Conservation (phyloP, 2,329 filamentous ascomycete species). For the Verticillium longisporum region DNA sequence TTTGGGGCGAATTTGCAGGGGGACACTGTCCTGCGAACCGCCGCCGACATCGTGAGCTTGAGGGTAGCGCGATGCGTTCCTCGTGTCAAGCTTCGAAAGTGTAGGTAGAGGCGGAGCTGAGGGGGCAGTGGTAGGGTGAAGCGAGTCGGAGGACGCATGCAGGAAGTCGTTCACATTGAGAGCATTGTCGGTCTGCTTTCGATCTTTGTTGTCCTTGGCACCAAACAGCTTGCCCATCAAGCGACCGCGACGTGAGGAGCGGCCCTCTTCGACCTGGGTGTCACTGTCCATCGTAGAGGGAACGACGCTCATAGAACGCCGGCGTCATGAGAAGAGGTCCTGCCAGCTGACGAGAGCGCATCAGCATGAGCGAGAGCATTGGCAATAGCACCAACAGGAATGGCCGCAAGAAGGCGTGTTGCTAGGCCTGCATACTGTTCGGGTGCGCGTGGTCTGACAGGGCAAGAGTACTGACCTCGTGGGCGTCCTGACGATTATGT, state of each 20-base stretch:
- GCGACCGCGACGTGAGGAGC: conserved; percentile 42
- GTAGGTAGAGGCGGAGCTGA: conserved; percentile 36
- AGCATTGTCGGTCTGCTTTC: conserved; percentile 23
- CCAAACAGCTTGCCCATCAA: conserved; percentile 59
- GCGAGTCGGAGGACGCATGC: conserved; percentile 45
- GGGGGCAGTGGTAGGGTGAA: conserved; percentile 44
- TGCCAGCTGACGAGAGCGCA: not conserved
- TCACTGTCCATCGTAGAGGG: conserved; percentile 37
- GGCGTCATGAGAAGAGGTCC: conserved; percentile 1
- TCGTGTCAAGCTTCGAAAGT: conserved; percentile 46
- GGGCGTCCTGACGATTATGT: not conserved
- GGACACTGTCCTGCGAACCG: conserved; percentile 34
- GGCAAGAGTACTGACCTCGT: not conserved
- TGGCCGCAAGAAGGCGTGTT: not conserved
- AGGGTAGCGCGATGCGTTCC: conserved; percentile 47
- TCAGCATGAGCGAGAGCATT: not conserved
- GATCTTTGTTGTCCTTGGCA: conserved; percentile 34
- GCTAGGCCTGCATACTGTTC: not conserved
- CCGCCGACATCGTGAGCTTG: conserved; percentile 40
- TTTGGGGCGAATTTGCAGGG: conserved; percentile 32
- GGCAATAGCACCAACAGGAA: not conserved
- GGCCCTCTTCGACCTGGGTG: conserved; percentile 28
- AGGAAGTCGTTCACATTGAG: conserved; percentile 53
- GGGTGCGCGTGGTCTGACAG: not conserved
- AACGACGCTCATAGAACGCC: not conserved